Evolutionary conservation across 495 filamentous ascomycete species (phyloP).

Genomic region (Xylaria sp.): DNA sequence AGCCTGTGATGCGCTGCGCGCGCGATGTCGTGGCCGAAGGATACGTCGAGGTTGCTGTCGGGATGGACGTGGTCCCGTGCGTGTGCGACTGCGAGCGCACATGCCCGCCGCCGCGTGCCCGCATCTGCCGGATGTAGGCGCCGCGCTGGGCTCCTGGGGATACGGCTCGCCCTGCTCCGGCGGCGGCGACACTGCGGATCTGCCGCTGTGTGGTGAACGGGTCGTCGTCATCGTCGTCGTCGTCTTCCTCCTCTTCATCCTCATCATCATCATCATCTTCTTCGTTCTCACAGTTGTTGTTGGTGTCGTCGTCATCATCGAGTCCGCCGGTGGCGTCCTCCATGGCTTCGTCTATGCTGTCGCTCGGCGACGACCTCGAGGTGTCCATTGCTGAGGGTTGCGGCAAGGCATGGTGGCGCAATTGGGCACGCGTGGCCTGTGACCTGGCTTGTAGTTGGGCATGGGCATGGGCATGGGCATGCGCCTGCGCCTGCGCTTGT

Average conservation of each 20-base stretch:
- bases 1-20: constrained; percentile 30
- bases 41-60: constrained; percentile 4
- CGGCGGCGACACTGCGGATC: constrained; percentile 28
- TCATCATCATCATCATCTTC: constrained; percentile 14
- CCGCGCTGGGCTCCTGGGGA: constrained; percentile 23
- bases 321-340: constrained; percentile 19
- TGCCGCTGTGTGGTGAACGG: constrained; percentile 36
- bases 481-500: constrained; percentile 30
- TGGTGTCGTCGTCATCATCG: constrained; percentile 20
- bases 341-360: constrained; percentile 36
- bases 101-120: constrained; percentile 27
- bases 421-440: neutral
- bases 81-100: constrained; percentile 27
- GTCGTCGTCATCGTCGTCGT: constrained; percentile 39
- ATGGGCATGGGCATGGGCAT: constrained; percentile 34
- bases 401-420: neutral
- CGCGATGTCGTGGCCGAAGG: constrained; percentile 23
- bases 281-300: too few relatives aligned
- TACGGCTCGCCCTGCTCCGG: constrained; percentile 17
- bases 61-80: constrained; percentile 18
- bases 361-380: constrained; percentile 31
- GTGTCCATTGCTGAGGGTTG: constrained; percentile 38
- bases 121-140: constrained; percentile 22
- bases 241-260: constrained; percentile 29
- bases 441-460: constrained; percentile 29